These are phyloP conservation scores for Boletus vermiculosoides DNA, from an alignment of 768 basidiomycete species.

Conservation along the genomic window DNA sequence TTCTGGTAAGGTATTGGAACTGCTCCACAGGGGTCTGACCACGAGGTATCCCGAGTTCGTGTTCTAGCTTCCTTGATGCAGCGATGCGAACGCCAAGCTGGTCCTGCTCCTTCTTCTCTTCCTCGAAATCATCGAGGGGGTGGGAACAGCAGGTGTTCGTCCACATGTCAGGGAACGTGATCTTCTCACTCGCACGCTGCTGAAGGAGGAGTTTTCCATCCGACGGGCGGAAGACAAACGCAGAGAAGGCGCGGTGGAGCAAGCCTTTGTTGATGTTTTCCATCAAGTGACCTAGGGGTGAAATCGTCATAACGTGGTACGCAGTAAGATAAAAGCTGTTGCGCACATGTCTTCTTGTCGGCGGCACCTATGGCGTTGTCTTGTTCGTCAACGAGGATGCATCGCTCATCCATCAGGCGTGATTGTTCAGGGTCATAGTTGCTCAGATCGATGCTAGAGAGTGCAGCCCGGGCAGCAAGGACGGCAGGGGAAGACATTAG, in stretches of 20 bases:
- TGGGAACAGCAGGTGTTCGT: slow-evolving; percentile 99
- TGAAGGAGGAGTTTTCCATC: slow-evolving; percentile 94
- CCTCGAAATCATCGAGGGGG: slow-evolving; percentile 88
- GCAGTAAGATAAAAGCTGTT: slow-evolving; percentile 12
- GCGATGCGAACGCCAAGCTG: slow-evolving; percentile 86
- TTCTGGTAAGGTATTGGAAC: slow-evolving; percentile 93
- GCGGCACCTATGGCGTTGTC: slow-evolving; percentile 82
- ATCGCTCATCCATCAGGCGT: slow-evolving; percentile 92
- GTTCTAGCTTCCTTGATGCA: slow-evolving; percentile 93
- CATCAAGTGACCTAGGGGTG: slow-evolving; percentile 80
- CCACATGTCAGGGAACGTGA: slow-evolving; percentile 99
- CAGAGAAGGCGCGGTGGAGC: slow-evolving; percentile 97
- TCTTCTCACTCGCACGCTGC: slow-evolving; percentile 96
- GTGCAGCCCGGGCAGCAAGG: slow-evolving; percentile 57
- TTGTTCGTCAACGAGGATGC: slow-evolving; percentile 88
- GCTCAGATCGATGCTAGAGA: slow-evolving; percentile 75
- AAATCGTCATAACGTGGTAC: background rate
- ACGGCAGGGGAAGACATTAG: slow-evolving; percentile 61
- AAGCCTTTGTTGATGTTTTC: slow-evolving; percentile 92
- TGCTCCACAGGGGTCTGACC: slow-evolving; percentile 74
- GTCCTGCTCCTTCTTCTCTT: slow-evolving; percentile 71
- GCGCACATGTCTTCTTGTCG: slow-evolving; percentile 94
- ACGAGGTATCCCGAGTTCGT: slow-evolving; percentile 90
- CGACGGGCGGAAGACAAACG: slow-evolving; percentile 91
- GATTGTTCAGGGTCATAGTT: slow-evolving; percentile 92